These are phyloP conservation scores for Tephrocybe sp. DNA, from an alignment of 768 basidiomycete genomes.

Conservation along the genomic window DNA sequence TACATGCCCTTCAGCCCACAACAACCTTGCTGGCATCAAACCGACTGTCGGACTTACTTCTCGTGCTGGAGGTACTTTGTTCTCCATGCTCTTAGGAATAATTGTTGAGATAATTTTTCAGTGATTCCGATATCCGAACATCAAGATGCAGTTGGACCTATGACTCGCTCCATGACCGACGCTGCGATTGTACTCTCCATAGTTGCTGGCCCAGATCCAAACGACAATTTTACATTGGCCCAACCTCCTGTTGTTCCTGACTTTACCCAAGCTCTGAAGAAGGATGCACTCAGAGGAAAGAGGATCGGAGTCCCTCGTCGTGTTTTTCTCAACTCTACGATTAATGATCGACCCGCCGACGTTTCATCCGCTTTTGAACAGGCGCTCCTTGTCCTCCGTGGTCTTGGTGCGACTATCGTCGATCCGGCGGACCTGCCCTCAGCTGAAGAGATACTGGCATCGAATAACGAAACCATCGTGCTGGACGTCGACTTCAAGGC, in stretches of 20 bases:
- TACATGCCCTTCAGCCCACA: slow-evolving; percentile 46
- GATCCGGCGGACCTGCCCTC: slow-evolving; percentile 64
- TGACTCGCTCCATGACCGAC: slow-evolving; percentile 51
- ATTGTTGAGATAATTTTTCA: slow-evolving; percentile 15
- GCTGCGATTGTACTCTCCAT: slow-evolving; percentile 53
- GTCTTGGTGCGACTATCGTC: slow-evolving; percentile 49
- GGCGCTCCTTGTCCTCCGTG: slow-evolving; percentile 33
- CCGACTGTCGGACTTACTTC: slow-evolving; percentile 60
- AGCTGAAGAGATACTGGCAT: slow-evolving; percentile 43
- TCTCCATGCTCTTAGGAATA: not conserved
- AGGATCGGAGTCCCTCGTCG: slow-evolving; percentile 53
- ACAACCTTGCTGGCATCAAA: slow-evolving; percentile 59
- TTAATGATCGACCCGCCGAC: slow-evolving; percentile 31
- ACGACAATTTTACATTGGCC: slow-evolving; percentile 51
- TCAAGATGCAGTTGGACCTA: slow-evolving; percentile 60
- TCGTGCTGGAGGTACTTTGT: slow-evolving; percentile 47
- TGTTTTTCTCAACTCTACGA: slow-evolving; percentile 31
- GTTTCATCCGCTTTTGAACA: slow-evolving; percentile 37
- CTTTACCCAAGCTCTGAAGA: slow-evolving; percentile 49
- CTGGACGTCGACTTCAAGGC: slow-evolving; percentile 61
- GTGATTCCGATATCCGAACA: slow-evolving; percentile 56
- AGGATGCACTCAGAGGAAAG: slow-evolving; percentile 44
- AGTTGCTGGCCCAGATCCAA: slow-evolving; percentile 53
- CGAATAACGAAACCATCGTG: slow-evolving; percentile 55
- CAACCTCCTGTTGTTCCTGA: slow-evolving; percentile 54